A percentile compares a stretch with the other conserved stretches of the same genome.
Conservation (phyloP, 2,329 filamentous ascomycete species). For the Chalara sp. region DNA sequence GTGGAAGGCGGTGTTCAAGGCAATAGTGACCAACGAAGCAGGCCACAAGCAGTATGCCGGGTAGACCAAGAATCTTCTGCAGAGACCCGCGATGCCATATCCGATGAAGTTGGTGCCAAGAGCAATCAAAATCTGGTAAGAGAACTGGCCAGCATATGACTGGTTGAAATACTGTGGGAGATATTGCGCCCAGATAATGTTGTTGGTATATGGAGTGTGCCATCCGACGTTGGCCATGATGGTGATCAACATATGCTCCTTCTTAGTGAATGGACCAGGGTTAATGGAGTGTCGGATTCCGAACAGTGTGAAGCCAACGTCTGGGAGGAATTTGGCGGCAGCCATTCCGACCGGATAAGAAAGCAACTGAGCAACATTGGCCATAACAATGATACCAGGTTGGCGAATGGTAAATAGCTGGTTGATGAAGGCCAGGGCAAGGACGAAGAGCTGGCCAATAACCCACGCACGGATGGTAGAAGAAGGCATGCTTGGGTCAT, state of each 20-base stretch:
- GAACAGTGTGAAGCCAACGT: conserved; percentile 10
- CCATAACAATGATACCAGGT: conserved; percentile 36
- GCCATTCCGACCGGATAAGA: conserved; percentile 35
- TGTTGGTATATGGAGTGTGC: too few species aligned
- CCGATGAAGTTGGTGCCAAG: conserved; percentile 55
- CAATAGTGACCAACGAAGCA: conserved; percentile 22
- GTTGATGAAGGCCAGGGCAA: conserved; percentile 33
- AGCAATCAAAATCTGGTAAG: conserved; percentile 44
- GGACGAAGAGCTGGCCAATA: conserved; percentile 27
- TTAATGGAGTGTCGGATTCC: conserved; percentile 32
- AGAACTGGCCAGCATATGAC: too few species aligned
- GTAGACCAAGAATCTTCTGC: conserved; percentile 40
- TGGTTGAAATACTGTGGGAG: too few species aligned
- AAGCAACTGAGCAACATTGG: conserved; percentile 38
- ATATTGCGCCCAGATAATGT: too few species aligned
- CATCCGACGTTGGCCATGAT: conserved; percentile 31
- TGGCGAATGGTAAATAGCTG: conserved; percentile 43
- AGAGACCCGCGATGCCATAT: conserved; percentile 53
- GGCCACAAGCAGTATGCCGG: conserved; percentile 63
- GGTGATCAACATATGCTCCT: conserved; percentile 30
- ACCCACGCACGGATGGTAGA: not conserved
- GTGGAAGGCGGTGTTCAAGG: conserved; percentile 41
- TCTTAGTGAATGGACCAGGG: conserved; percentile 31
- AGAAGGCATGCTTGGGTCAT: not conserved
- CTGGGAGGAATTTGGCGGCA: conserved; percentile 21